Evolutionary conservation across 805 yeast genomes (phyloP), one percentile per base, ranked within the genome.

Genomic region (Debaryomyces castellii): DNA sequence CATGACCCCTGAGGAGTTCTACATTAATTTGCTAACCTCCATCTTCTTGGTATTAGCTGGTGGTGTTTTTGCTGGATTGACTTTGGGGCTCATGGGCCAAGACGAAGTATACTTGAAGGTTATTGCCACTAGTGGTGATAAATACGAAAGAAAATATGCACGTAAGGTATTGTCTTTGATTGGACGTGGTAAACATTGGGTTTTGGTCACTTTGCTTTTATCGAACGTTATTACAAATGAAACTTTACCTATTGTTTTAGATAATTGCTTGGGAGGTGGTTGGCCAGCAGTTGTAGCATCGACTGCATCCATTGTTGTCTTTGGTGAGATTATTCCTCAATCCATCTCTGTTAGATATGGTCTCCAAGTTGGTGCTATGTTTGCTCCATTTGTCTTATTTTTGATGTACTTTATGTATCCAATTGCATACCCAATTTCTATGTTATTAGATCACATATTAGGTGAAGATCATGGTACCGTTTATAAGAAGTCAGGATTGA

Each of bases 381-480:
- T 91, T 64, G 77, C 96, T 3, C 97, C 97, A 0, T 91, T 89
- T 67, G 97, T 92, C 16, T 71, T 85, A 37, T 66, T 73, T 1
- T 74, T 92, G 60, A 92, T 92, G 97, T 91, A 91, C 64, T 30
- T 83, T 37, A 81, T 92, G 87, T 90, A 86, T 63, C 98, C 98
- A 0, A 74, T 92, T 37, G 96, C 97, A 1, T 89, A 89, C 58
- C 99, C 99, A 2, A 83, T 85, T 48, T 92, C 97, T 1, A 58
- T 81, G 48, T 71, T 92, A 30, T 76, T 92, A 52, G 99, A 92
- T 66, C 76, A 78, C 57, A 77, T 85, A 30, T 74, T 92, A 28
- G 99, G 99, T 44, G 96, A 92, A 69, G 96, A 89, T 66, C 98
- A 92, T 65, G 98, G 99, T 27, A 90, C 96, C 1, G 81, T 92